Conservation (phyloP, 2,329 filamentous ascomycete genomes). For the Penicillium sp. region DNA sequence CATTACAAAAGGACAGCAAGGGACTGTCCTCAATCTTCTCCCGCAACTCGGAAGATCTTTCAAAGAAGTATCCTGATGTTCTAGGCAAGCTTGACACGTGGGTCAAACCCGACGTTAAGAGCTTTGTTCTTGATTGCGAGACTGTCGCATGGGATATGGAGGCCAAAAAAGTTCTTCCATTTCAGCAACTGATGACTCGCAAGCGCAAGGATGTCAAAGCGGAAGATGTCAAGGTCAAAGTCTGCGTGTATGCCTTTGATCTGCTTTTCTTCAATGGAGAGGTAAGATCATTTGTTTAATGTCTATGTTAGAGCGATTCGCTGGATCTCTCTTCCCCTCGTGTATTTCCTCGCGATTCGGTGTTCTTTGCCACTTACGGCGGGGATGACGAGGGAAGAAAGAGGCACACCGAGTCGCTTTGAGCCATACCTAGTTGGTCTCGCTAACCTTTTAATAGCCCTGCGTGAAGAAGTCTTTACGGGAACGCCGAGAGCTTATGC, state of each 20-base stretch:
- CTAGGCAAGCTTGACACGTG: constrained; percentile 81
- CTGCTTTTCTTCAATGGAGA: constrained; percentile 90
- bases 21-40: constrained; percentile 94
- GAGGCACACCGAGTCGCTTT: background rate
- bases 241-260: constrained; percentile 96
- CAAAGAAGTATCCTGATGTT: constrained; percentile 96
- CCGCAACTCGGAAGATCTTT: constrained; percentile 92
- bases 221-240: constrained; percentile 93
- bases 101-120: constrained; percentile 86
- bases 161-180: constrained; percentile 93
- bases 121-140: constrained; percentile 97
- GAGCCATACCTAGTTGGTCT: background rate
- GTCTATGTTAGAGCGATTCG: background rate
- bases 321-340: background rate
- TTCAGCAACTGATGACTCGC: constrained; percentile 96
- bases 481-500: constrained; percentile 74
- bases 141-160: constrained; percentile 94
- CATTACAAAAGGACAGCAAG: constrained; percentile 61
- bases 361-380: background rate
- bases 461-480: constrained; percentile 84
- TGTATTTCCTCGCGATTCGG: too few species aligned
- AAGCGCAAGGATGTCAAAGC: constrained; percentile 97
- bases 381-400: background rate
- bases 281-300: constrained; percentile 37
- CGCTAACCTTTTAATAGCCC: constrained; percentile 43